These are phyloP conservation scores for Verticillium zaregamsianum DNA, from an alignment of 2,329 filamentous ascomycete genomes.

Conservation along the genomic window DNA sequence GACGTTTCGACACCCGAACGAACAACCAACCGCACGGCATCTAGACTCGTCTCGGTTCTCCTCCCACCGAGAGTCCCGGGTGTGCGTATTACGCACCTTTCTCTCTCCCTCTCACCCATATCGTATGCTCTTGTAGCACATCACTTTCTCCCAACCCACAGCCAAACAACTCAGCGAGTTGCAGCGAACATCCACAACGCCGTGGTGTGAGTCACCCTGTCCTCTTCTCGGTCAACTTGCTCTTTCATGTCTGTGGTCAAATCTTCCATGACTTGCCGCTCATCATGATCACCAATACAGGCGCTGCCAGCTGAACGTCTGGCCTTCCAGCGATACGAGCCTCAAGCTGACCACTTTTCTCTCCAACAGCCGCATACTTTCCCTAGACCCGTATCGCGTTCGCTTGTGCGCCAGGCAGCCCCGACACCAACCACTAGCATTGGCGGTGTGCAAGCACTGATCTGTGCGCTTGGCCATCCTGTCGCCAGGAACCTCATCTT, in stretches of 20 bases:
- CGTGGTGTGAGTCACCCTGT: not conserved
- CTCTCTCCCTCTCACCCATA: not conserved
- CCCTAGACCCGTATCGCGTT: not conserved
- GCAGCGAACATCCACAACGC: not conserved
- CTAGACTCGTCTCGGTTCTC: not conserved
- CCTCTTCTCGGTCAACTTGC: not conserved
- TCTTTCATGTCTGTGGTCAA: not conserved
- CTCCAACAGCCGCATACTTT: too few relatives aligned
- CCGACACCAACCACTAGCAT: too few relatives aligned
- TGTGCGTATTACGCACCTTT: not conserved
- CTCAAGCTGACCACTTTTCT: too few relatives aligned
- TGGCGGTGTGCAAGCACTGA: too few relatives aligned
- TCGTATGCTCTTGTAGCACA: not conserved
- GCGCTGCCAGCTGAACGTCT: too few relatives aligned
- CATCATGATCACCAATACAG: not conserved
- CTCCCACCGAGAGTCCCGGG: not conserved
- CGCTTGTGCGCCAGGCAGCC: not conserved
- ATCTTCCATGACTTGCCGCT: not conserved
- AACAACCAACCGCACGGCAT: not conserved
- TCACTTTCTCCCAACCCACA: not conserved
- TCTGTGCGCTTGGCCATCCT: too few relatives aligned
- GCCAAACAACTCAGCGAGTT: not conserved
- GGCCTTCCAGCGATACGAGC: too few relatives aligned
- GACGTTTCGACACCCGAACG: not conserved
- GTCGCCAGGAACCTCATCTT: not conserved